These are phyloP conservation scores for Trichoderma guizhouense DNA, from an alignment of 2,329 filamentous ascomycete genomes.

Conservation along the genomic window DNA sequence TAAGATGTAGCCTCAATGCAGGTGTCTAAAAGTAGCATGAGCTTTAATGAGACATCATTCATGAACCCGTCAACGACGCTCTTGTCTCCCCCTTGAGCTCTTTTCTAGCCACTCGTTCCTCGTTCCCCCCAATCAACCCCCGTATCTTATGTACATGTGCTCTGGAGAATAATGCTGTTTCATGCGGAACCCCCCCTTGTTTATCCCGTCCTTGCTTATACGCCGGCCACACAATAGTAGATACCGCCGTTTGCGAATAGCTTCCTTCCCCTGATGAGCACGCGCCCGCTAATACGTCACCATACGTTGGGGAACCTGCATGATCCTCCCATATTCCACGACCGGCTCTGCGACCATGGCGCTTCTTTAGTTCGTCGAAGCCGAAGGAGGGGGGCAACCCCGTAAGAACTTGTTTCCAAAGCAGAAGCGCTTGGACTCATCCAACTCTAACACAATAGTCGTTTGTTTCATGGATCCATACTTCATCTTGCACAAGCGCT, in stretches of 20 bases:
- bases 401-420: background rate
- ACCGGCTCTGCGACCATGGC: background rate
- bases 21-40: constrained; percentile 9
- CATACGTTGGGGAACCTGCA: constrained; percentile 1
- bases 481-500: background rate
- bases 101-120: background rate
- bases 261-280: background rate
- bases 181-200: background rate
- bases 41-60: constrained; percentile 18
- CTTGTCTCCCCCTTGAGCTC: background rate
- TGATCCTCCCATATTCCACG: background rate
- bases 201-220: background rate
- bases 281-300: constrained; percentile 4
- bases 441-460: background rate
- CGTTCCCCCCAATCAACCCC: background rate
- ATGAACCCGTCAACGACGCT: background rate
- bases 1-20: constrained; percentile 19
- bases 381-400: background rate
- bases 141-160: background rate
- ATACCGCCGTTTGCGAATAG: background rate
- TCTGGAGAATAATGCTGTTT: background rate
- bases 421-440: background rate
- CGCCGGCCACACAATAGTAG: background rate
- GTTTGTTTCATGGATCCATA: background rate
- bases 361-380: background rate